Percentiles rank a stretch among this genome's conserved stretches.
phyloP scores from a whole-genome alignment of 2,329 filamentous ascomycete genomes.

The Penicillium sp. region DNA sequence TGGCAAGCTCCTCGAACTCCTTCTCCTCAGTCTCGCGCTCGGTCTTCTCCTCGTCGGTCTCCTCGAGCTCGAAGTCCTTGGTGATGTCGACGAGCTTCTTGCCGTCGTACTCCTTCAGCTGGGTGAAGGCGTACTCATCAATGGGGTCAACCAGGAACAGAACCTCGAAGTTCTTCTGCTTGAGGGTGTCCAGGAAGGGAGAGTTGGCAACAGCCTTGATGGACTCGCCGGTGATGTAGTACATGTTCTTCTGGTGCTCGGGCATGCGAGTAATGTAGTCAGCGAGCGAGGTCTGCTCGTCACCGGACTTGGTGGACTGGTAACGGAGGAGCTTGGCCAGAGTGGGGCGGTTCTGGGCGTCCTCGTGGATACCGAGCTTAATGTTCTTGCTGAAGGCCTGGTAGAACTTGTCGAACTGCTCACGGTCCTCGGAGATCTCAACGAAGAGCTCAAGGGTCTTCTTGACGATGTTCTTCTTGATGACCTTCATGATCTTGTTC shows the following conservation, averaged over 20 bases:
- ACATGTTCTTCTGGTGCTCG: conserved; percentile 99
- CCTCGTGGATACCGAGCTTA: conserved; percentile 99
- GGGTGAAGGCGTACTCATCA: conserved; percentile 98
- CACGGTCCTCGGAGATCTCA: conserved; percentile 98
- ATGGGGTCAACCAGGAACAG: conserved; percentile 99
- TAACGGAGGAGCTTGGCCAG: conserved; percentile 99
- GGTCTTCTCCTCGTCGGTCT: conserved; percentile 99
- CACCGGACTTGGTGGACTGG: conserved; percentile 98
- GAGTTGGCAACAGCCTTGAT: conserved; percentile 98
- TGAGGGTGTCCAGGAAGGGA: conserved; percentile 97
- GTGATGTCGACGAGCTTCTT: conserved; percentile 99
- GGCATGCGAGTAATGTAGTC: conserved; percentile 99
- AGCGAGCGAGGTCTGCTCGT: conserved; percentile 87
- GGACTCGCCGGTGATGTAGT: conserved; percentile 99
- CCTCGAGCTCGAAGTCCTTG: conserved; percentile 99
- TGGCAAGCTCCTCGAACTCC: conserved; percentile 91
- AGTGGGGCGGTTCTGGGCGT: conserved; percentile 88
- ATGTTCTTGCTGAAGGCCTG: conserved; percentile 99
- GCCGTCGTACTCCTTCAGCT: conserved; percentile 99
- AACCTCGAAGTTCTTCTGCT: conserved; percentile 99
- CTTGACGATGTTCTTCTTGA: conserved; percentile 99
- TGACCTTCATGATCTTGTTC: conserved; percentile 99
- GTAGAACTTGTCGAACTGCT: conserved; percentile 99
- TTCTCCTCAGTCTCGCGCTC: conserved; percentile 95
- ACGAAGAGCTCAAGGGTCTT: conserved; percentile 99